Evolutionary conservation across 331 rosid genomes (phyloP).

Genomic region (Pyracantha coccinea): DNA sequence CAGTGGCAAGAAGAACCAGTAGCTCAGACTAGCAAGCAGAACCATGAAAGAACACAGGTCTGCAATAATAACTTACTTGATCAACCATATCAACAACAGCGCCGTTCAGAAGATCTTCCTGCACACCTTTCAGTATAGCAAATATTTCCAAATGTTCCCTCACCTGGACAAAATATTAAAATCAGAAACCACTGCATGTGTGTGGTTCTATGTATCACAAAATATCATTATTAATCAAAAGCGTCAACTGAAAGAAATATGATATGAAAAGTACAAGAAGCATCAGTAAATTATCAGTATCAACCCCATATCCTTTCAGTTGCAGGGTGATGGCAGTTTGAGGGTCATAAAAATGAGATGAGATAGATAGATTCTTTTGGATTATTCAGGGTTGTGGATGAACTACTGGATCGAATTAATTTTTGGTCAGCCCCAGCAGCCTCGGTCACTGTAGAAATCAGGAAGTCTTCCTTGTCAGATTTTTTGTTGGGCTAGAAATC

Average conservation of each 20-base stretch:
- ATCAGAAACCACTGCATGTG: conserved; percentile 3
- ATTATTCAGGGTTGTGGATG: background rate
- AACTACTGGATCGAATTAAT: background rate
- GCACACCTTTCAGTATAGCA: conserved; percentile 79
- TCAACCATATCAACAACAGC: conserved; percentile 73
- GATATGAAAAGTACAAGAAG: background rate
- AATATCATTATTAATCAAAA: background rate
- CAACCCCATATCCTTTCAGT: background rate
- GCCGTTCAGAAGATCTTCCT: conserved; percentile 53
- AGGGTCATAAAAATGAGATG: background rate
- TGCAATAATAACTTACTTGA: conserved; percentile 53
- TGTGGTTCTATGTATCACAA: background rate
- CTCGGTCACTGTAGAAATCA: background rate
- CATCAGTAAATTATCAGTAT: too few relatives aligned
- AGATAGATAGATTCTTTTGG: background rate
- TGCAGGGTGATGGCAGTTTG: background rate
- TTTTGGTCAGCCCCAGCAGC: background rate
- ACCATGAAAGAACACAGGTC: background rate
- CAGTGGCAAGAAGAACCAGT: background rate
- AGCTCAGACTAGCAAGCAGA: background rate
- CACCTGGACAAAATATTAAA: conserved; percentile 50
- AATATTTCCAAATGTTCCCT: conserved; percentile 92
- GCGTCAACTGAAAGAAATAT: background rate
- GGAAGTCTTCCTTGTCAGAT: background rate
- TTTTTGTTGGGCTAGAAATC: background rate